Percentiles rank a stretch among this genome's conserved stretches.
These are phyloP conservation scores for Thermothelomyces thermophilus DNA, from an alignment of 2,329 filamentous ascomycete genomes.

Conservation along the genomic window DNA sequence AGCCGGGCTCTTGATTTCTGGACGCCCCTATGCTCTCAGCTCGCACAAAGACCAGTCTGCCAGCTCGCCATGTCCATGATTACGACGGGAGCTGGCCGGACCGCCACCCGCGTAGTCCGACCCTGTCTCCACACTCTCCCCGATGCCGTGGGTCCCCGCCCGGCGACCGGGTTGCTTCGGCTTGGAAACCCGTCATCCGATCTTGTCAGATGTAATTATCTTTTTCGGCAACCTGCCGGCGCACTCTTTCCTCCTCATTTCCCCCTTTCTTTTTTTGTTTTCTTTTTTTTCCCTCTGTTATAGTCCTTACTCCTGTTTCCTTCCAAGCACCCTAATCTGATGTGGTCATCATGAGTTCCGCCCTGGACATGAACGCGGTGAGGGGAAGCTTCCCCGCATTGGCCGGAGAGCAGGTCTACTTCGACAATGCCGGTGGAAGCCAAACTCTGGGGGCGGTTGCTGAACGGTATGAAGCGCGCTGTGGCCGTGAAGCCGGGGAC, in stretches of 20 bases:
- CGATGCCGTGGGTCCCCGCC: background rate
- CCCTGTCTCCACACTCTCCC: background rate
- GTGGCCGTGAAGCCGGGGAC: background rate
- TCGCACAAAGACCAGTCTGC: no score
- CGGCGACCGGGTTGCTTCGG: background rate
- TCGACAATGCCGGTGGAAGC: constrained; percentile 74
- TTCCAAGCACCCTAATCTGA: background rate
- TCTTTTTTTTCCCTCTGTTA: background rate
- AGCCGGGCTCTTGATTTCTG: no score
- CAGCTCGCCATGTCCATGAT: no score
- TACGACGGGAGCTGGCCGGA: background rate
- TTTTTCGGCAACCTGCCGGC: no score
- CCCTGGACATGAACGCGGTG: constrained; percentile 47
- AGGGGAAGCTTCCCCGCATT: constrained; percentile 63
- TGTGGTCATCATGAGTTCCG: background rate
- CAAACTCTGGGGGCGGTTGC: constrained; percentile 62
- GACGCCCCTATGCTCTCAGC: no score
- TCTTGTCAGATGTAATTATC: no score
- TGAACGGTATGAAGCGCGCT: constrained; percentile 43
- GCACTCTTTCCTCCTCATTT: no score
- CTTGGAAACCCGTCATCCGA: background rate
- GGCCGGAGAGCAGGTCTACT: constrained; percentile 55
- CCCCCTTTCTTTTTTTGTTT: background rate
- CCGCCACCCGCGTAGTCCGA: background rate
- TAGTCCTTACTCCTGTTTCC: background rate